Base-by-base conservation (phyloP, 306 rosid genomes). In the Castanea crenata region DNA sequence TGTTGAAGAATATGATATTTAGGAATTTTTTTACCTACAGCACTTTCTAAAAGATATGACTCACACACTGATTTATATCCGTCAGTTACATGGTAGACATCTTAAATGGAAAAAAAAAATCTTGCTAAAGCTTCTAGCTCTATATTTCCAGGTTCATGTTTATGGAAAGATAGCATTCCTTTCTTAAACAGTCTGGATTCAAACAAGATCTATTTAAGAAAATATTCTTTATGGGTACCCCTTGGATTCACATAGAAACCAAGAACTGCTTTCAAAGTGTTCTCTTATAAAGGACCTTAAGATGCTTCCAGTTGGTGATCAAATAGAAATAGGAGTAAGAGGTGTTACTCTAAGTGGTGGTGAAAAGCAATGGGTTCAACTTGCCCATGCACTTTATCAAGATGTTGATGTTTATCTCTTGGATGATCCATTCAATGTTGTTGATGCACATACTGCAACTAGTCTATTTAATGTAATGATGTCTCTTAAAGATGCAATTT, bases 371-470 rank as follows among this genome's bases (percentile, higher is more conserved):
- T 69, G 88, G 35, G 76, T 87, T 70, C 91, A 87, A 78, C 88
- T 87, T 46, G 88, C 91, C 5, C 88, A 84, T 15, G 88, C 91
- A 15, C 85, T 87, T 19, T 85, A 87, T 69, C 87, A 82, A 74
- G 79, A 90, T 68, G 88, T 89, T 20, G 91, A 90, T 76, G 14
- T 90, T 32, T 84, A 84, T 78, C 81, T 83, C 71, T 79, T 90
- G 81, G 94, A 90, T 65, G 92, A 90, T 77, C 94, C 90, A 1
- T 90, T 90, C 58, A 90, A 92, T 76, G 94, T 92, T 18, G 92
- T 88, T 74, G 94, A 90, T 86, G 94, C 92, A 44, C 85, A 90
- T 62, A 90, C 88, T 3, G 89, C 90, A 5, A 88, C 84, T 32
- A 77, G 59, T 69, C 77, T 90, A 65, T 85, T 88, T 58, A 84